A percentile compares a stretch with the other conserved stretches of the same genome.
These are phyloP conservation scores for Pyricularia grisea DNA, from an alignment of 2,329 filamentous ascomycete species.

Conservation along the genomic window DNA sequence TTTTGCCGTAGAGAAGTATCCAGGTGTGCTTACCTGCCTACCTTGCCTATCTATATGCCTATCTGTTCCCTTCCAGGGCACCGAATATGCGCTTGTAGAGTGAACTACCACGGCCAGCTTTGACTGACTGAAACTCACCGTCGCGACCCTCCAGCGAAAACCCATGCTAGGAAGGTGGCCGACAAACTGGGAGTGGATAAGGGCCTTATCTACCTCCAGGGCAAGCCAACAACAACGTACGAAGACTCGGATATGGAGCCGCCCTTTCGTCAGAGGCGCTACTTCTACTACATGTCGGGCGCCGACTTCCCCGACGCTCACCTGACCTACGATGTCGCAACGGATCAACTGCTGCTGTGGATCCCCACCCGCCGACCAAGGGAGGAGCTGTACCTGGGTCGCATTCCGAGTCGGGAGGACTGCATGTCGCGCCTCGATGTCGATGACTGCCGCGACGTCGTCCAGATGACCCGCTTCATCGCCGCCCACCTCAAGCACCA, in stretches of 20 bases:
- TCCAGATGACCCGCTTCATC: conserved; percentile 39
- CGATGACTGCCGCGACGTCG: conserved; percentile 56
- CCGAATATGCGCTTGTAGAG: background rate
- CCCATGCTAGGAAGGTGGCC: conserved; percentile 47
- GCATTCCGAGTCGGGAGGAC: conserved; percentile 49
- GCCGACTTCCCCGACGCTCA: conserved; percentile 43
- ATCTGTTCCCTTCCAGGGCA: background rate
- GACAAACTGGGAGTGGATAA: conserved; percentile 35
- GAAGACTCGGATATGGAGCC: conserved; percentile 51
- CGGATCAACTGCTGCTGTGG: conserved; percentile 61
- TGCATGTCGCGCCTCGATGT: conserved; percentile 56
- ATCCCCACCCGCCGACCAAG: conserved; percentile 59
- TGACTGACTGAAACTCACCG: conserved; percentile 4
- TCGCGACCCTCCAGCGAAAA: conserved; percentile 31
- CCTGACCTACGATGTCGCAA: conserved; percentile 46
- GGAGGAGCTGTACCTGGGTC: conserved; percentile 55
- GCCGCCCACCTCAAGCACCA: conserved; percentile 27
- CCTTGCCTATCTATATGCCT: too few relatives aligned
- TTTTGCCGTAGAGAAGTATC: conserved; percentile 19
- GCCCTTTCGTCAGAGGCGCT: conserved; percentile 47
- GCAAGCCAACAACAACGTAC: conserved; percentile 38
- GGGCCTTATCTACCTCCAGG: conserved; percentile 47
- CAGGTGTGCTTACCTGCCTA: conserved; percentile 15
- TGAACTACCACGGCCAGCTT: background rate
- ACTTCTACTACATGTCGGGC: conserved; percentile 52